Percentiles rank a stretch among this genome's conserved stretches.
Conservation (phyloP, 1,284 basidiomycete genomes). For the Austropuccinia psidii region DNA sequence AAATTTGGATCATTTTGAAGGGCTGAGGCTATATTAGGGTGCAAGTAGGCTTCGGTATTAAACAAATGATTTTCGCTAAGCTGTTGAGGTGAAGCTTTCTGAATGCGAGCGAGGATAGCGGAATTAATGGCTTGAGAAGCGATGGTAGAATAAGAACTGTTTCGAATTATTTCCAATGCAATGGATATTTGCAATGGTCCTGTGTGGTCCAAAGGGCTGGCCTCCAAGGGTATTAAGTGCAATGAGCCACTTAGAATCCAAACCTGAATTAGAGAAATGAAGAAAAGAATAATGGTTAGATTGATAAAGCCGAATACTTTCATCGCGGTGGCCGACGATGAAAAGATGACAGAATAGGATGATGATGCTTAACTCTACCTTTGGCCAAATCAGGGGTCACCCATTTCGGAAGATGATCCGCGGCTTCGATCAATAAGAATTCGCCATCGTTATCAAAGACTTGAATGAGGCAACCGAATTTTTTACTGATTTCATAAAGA, state of each 20-base stretch:
- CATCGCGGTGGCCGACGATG: no score
- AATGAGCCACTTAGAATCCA: conserved; percentile 78
- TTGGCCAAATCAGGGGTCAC: conserved; percentile 79
- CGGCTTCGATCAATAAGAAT: conserved; percentile 92
- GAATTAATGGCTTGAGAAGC: conserved; percentile 59
- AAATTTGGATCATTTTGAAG: conserved; percentile 61
- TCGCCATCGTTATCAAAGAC: conserved; percentile 87
- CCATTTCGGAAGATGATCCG: conserved; percentile 81
- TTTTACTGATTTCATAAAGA: conserved; percentile 62
- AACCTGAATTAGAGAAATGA: conserved; percentile 54
- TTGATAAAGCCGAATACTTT: conserved; percentile 39
- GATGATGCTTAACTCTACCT: conserved; percentile 66
- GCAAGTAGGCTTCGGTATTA: conserved; percentile 68
- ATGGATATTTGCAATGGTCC: conserved; percentile 45
- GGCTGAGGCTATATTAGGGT: conserved; percentile 65
- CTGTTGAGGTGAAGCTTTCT: conserved; percentile 52
- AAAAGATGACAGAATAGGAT: conserved; percentile 45
- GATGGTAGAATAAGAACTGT: conserved; percentile 58
- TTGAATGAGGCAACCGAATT: conserved; percentile 61
- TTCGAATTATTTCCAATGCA: conserved; percentile 53
- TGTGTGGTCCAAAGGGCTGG: conserved; percentile 53
- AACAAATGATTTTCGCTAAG: conserved; percentile 64
- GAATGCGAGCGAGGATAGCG: conserved; percentile 44
- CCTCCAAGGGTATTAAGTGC: conserved; percentile 72
- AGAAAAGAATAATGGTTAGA: conserved; percentile 32